phyloP scores from a whole-genome alignment of 805 yeast species.

The Candida silvicultrix region DNA sequence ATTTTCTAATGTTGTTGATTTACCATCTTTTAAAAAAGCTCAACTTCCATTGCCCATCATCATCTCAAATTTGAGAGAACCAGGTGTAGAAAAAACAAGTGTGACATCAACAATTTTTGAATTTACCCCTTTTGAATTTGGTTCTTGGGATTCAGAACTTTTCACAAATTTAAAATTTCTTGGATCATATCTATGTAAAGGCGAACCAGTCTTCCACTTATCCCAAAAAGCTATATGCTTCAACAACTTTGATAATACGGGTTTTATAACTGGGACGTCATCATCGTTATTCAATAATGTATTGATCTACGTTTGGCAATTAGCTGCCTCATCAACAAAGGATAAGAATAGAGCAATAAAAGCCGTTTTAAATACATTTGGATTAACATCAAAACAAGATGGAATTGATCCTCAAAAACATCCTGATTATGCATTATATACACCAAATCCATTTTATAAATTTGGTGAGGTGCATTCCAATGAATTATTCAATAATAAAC shows the following conservation, averaged over 20 bases:
- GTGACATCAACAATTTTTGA: conserved; percentile 44
- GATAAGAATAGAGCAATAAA: conserved; percentile 28
- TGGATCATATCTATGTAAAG: conserved; percentile 43
- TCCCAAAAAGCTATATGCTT: conserved; percentile 33
- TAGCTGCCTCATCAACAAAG: conserved; percentile 25
- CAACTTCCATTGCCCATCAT: conserved; percentile 47
- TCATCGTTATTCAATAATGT: conserved; percentile 52
- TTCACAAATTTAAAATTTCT: conserved; percentile 46
- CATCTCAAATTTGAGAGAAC: conserved; percentile 33
- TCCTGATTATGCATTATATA: conserved; percentile 53
- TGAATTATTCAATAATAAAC: conserved; percentile 23
- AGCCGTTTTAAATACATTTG: conserved; percentile 36
- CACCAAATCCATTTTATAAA: conserved; percentile 56
- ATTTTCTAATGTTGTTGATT: conserved; percentile 30
- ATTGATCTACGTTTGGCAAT: conserved; percentile 36
- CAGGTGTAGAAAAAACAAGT: conserved; percentile 24
- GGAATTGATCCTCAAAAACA: conserved; percentile 29
- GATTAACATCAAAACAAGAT: conserved; percentile 31
- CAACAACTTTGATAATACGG: conserved; percentile 50
- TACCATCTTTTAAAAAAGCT: conserved; percentile 29
- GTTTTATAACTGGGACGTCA: conserved; percentile 57
- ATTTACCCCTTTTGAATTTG: conserved; percentile 61
- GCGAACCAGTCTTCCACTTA: conserved; percentile 27
- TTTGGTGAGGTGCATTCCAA: conserved; percentile 14
- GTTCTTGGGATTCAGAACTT: conserved; percentile 55